Conservation (phyloP, 306 rosid genomes). For the Cucumis hystrix region DNA sequence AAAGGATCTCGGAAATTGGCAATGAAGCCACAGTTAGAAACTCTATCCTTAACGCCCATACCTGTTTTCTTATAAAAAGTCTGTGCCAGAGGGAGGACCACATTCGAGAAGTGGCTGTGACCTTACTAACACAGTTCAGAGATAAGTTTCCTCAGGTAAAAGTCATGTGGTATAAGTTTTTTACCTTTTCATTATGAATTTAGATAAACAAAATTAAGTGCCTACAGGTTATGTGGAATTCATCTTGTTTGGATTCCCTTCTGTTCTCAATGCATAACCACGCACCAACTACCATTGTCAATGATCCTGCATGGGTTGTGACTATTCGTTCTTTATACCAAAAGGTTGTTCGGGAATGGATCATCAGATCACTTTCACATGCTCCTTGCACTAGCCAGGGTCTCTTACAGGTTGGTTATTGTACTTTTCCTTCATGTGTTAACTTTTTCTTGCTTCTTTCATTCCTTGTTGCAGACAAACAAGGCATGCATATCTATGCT, state of each 20-base stretch:
- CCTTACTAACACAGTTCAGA: constrained; percentile 70
- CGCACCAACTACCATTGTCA: constrained; percentile 59
- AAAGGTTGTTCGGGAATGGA: constrained; percentile 93
- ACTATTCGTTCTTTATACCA: constrained; percentile 75
- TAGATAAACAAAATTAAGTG: constrained; percentile 13
- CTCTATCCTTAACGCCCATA: constrained; percentile 57
- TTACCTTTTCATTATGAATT: constrained; percentile 7
- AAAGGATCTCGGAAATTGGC: constrained; percentile 77
- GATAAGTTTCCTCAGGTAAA: constrained; percentile 88
- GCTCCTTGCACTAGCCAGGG: constrained; percentile 99
- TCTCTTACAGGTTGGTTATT: constrained; percentile 74
- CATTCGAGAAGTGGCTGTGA: constrained; percentile 65
- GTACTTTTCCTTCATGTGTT: constrained; percentile 11
- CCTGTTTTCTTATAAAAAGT: constrained; percentile 72
- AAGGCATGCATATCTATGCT: not conserved
- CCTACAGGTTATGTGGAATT: constrained; percentile 88
- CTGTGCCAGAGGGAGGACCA: constrained; percentile 87
- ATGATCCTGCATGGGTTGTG: constrained; percentile 85
- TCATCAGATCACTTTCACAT: constrained; percentile 71
- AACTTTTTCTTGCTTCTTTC: not conserved
- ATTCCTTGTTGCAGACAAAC: not conserved
- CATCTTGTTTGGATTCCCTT: constrained; percentile 69
- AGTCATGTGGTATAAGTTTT: not conserved
- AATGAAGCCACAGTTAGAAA: constrained; percentile 64
- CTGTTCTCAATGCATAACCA: constrained; percentile 79